Evolutionary conservation across 164 flowering plant genomes (phyloP), one percentile per base, ranked within the genome.

Genomic region (Nymphaea thermarum): DNA sequence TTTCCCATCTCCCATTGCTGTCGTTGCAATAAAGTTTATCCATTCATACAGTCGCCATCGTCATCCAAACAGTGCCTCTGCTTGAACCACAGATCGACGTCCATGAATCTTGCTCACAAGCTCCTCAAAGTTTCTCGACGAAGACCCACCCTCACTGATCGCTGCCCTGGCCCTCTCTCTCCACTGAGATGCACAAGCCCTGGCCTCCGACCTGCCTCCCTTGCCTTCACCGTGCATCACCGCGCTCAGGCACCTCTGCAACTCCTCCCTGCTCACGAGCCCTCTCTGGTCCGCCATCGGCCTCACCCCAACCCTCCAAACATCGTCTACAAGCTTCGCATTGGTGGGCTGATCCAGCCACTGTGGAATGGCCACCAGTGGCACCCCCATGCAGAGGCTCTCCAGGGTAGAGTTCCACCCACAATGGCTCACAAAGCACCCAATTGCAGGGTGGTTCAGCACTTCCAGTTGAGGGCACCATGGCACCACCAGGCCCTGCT

Each of bases 381-480:
- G 79, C 59, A 77, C 72, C 1, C 77, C 77, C 42, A 71, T 65
- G 60, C 67, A 43, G 61, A 77, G 62, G 4, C 62, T 74, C 66
- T 77, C 79, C 18, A 77, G 44, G 18, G 72, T 69, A 6, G 79
- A 77, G 62, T 77, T 77, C 79, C 79, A 77, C 17, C 79, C 79
- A 51, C 79, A 77, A 25, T 77, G 79, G 5, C 77, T 73, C 3
- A 77, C 53, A 53, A 80, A 80, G 60, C 80, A 75, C 17, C 77
- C 81, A 16, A 80, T 62, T 2, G 81, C 77, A 25, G 11, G 41
- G 43, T 78, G 75, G 5, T 76, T 65, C 43, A 80, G 55, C 1
- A 80, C 81, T 43, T 77, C 76, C 51, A 78, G 63, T 61, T 80
- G 83, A 0, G 72, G 67, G 60, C 81, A 65, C 81, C 83, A 78